These are phyloP conservation scores for Urochloa ruziziensis DNA, from an alignment of 176 grass and related monocot species.

Conservation along the genomic window DNA sequence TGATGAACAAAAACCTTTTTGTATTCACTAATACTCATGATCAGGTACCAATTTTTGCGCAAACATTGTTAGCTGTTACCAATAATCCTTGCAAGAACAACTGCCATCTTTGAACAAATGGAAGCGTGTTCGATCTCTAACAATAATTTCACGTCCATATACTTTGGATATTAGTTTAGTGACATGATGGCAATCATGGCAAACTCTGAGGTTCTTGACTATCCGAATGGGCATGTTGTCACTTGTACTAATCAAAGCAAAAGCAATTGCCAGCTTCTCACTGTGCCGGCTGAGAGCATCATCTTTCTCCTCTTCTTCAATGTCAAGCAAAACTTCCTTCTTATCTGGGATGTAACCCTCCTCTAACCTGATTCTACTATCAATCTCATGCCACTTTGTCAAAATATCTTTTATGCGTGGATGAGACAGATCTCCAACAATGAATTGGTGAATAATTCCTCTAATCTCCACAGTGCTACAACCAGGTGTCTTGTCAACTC, in stretches of 20 bases:
- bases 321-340: constrained; percentile 59
- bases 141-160: constrained; percentile 55
- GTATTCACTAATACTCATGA: background rate
- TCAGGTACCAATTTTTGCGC: background rate
- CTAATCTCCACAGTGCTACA: constrained; percentile 56
- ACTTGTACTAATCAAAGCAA: constrained; percentile 45
- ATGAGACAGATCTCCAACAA: constrained; percentile 62
- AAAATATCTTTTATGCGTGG: constrained; percentile 54
- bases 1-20: background rate
- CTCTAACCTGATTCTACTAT: constrained; percentile 49
- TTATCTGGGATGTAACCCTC: constrained; percentile 55
- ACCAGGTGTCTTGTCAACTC: constrained; percentile 57
- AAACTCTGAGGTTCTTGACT: constrained; percentile 62
- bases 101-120: constrained; percentile 54
- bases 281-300: constrained; percentile 45
- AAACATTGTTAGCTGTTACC: constrained; percentile 36
- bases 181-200: constrained; percentile 58
- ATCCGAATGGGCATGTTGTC: constrained; percentile 40
- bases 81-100: constrained; percentile 59
- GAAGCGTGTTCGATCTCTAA: constrained; percentile 55
- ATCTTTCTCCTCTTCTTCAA: constrained; percentile 63
- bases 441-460: constrained; percentile 57
- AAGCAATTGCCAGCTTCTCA: constrained; percentile 61
- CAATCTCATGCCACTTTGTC: constrained; percentile 55
- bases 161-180: constrained; percentile 68